These are phyloP conservation scores for Solanum ossicruentum DNA, from an alignment of 257 asterid species.

Conservation along the genomic window DNA sequence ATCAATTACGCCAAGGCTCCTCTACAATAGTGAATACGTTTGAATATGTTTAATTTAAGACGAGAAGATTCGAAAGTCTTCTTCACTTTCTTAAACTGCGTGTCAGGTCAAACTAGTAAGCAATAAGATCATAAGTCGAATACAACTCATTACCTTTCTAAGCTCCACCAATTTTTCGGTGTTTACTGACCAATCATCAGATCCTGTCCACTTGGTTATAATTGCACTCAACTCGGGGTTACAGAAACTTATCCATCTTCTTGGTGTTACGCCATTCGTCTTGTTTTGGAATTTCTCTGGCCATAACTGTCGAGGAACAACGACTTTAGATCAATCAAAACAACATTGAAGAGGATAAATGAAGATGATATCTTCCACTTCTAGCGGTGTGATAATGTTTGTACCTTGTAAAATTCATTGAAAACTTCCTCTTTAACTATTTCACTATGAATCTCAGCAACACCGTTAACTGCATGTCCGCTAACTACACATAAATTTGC, in stretches of 20 bases:
- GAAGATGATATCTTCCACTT: not conserved
- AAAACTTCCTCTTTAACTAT: slow-evolving; percentile 72
- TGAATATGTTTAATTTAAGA: too few species aligned
- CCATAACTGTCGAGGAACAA: slow-evolving; percentile 11
- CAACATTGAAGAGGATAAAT: not conserved
- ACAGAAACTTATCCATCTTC: slow-evolving; percentile 81
- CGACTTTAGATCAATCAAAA: not conserved
- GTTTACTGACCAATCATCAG: slow-evolving; percentile 58
- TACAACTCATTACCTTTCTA: slow-evolving; percentile 36
- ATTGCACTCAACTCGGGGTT: slow-evolving; percentile 55
- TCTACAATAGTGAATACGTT: not conserved
- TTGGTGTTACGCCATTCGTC: slow-evolving; percentile 82
- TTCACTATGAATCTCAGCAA: slow-evolving; percentile 82
- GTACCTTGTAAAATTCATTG: slow-evolving; percentile 66
- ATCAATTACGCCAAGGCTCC: too few species aligned
- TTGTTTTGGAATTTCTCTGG: slow-evolving; percentile 81
- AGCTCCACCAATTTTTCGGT: slow-evolving; percentile 58
- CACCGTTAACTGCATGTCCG: slow-evolving; percentile 86
- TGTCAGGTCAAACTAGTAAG: not conserved
- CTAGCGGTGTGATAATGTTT: not conserved
- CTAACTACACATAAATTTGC: slow-evolving; percentile 82
- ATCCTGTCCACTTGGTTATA: slow-evolving; percentile 67
- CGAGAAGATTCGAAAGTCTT: too few species aligned
- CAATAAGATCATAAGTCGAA: not conserved
- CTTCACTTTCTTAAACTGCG: too few species aligned